Percentiles rank a stretch among this genome's conserved stretches.
phyloP scores from a whole-genome alignment of 305 asterid species.

The Ajuga reptans region DNA sequence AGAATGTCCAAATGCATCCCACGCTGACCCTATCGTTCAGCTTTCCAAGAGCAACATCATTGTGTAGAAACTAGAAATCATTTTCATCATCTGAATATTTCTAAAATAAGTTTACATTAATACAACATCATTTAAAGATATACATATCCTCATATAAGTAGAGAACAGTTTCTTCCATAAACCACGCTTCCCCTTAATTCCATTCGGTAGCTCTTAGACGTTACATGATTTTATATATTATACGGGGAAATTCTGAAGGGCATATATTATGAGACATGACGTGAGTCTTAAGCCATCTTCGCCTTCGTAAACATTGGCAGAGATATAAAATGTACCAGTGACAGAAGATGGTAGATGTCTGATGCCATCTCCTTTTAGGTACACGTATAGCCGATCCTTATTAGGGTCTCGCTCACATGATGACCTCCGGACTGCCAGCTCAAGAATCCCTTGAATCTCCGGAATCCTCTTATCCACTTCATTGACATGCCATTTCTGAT shows the following conservation, averaged over 20 bases:
- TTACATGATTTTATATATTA: not conserved
- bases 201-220: not conserved
- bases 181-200: not conserved
- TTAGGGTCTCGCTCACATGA: slow-evolving; percentile 87
- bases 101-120: not conserved
- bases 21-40: not conserved
- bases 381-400: slow-evolving; percentile 64
- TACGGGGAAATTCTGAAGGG: not conserved
- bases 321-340: slow-evolving; percentile 42
- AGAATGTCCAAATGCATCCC: not conserved
- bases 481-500: slow-evolving; percentile 76
- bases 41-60: not conserved
- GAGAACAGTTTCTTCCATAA: not conserved
- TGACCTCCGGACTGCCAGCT: slow-evolving; percentile 86
- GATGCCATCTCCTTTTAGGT: slow-evolving; percentile 49
- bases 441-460: slow-evolving; percentile 86
- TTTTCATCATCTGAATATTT: not conserved
- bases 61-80: not conserved
- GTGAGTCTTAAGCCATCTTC: not conserved
- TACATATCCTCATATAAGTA: not conserved
- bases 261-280: not conserved
- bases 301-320: not conserved
- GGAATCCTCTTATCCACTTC: slow-evolving; percentile 80
- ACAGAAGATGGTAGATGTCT: slow-evolving; percentile 44
- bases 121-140: not conserved